Conservation (phyloP, 441 rosid species). For the Euphorbia schlechtendalii region DNA sequence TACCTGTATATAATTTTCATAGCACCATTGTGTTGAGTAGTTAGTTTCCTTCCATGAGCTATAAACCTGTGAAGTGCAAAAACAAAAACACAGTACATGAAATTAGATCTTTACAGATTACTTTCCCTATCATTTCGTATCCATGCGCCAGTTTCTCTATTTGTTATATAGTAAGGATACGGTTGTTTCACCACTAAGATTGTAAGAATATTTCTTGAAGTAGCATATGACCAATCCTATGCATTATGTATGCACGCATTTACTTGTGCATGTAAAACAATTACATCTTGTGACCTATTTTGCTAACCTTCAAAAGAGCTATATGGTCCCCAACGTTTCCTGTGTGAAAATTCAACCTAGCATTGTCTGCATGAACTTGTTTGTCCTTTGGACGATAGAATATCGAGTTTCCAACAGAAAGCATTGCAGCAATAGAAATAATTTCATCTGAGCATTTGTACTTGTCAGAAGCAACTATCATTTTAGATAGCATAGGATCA, state of each 20-base stretch:
- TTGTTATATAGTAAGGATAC: not conserved
- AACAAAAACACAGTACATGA: slow-evolving; percentile 4
- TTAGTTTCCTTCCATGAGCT: slow-evolving; percentile 96
- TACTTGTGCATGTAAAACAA: not conserved
- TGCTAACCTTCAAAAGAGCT: slow-evolving; percentile 82
- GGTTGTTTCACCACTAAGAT: not conserved
- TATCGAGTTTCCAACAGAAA: slow-evolving; percentile 86
- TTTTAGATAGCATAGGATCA: slow-evolving; percentile 92
- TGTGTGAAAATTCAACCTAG: slow-evolving; percentile 85
- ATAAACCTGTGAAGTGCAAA: slow-evolving; percentile 51
- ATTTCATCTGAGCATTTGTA: slow-evolving; percentile 90
- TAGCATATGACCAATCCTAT: not conserved
- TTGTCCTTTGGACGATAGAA: slow-evolving; percentile 97
- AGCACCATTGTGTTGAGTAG: slow-evolving; percentile 96
- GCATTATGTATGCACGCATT: not conserved
- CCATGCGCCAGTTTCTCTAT: not conserved
- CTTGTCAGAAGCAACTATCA: slow-evolving; percentile 93
- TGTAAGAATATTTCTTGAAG: not conserved
- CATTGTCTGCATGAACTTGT: slow-evolving; percentile 96
- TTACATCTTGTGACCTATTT: not conserved
- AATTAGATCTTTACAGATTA: not conserved
- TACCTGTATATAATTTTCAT: slow-evolving; percentile 97
- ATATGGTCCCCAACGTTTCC: slow-evolving; percentile 96
- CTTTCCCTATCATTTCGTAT: not conserved
- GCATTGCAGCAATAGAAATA: slow-evolving; percentile 89